A percentile compares a stretch with the other conserved stretches of the same genome.
Evolutionary conservation across 164 flowering plant species (phyloP).

Genomic region (Sedum album): DNA sequence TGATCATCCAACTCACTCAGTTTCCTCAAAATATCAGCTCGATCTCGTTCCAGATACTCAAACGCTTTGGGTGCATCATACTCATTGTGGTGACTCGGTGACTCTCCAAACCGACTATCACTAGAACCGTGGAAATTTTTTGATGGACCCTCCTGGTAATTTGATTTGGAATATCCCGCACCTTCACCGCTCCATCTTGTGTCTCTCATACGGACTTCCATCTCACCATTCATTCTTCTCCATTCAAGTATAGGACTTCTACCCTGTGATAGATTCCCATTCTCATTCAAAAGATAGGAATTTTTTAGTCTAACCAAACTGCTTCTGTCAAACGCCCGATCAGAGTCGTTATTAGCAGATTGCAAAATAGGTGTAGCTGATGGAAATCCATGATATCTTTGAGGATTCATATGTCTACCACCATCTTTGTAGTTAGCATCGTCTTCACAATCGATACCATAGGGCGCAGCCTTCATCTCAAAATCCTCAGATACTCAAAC

Average conservation of each 20-base stretch:
- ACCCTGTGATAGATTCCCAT: neutral
- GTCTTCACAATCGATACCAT: neutral
- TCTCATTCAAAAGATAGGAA: neutral
- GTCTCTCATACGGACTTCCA: neutral
- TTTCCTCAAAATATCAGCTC: constrained; percentile 61
- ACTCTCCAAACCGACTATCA: constrained; percentile 25
- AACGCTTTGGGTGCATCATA: constrained; percentile 15
- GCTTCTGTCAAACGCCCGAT: neutral
- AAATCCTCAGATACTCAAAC: neutral
- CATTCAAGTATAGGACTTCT: neutral
- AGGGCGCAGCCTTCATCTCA: neutral
- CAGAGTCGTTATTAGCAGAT: neutral
- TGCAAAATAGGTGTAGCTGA: neutral
- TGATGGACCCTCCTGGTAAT: constrained; percentile 32
- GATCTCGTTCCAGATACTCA: constrained; percentile 45
- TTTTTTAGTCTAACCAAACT: neutral
- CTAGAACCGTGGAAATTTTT: constrained; percentile 19
- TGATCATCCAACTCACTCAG: constrained; percentile 69
- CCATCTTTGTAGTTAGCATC: neutral
- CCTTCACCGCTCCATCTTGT: neutral
- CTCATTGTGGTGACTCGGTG: neutral
- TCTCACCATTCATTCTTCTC: neutral
- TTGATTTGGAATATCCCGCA: neutral
- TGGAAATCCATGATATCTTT: neutral
- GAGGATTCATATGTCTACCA: neutral